These are phyloP conservation scores for Saturnispora ahearnii DNA, from an alignment of 805 yeast species.

Conservation along the genomic window DNA sequence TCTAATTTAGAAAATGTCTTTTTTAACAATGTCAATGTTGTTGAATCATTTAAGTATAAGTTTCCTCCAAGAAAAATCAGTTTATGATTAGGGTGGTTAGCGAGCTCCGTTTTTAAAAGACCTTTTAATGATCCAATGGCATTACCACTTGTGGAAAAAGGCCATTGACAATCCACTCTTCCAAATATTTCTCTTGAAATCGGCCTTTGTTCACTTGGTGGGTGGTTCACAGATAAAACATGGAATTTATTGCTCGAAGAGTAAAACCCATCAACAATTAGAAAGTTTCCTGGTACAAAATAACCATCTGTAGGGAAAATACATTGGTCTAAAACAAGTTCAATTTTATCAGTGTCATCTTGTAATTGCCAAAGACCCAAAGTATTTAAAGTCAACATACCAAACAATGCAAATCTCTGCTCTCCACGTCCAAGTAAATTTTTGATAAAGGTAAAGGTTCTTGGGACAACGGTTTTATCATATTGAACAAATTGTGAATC, in stretches of 20 bases:
- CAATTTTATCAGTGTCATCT: slow-evolving; percentile 70
- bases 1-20: slow-evolving; percentile 52
- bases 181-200: slow-evolving; percentile 65
- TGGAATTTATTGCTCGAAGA: slow-evolving; percentile 62
- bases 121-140: slow-evolving; percentile 52
- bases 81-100: slow-evolving; percentile 41
- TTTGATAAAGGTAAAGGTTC: slow-evolving; percentile 59
- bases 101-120: slow-evolving; percentile 42
- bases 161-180: slow-evolving; percentile 51
- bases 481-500: not conserved
- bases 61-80: slow-evolving; percentile 71
- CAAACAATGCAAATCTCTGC: slow-evolving; percentile 64
- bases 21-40: slow-evolving; percentile 52
- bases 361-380: slow-evolving; percentile 69
- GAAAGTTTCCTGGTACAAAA: slow-evolving; percentile 66
- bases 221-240: slow-evolving; percentile 72
- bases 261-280: slow-evolving; percentile 79
- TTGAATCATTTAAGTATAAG: slow-evolving; percentile 51
- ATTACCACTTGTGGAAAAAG: slow-evolving; percentile 31
- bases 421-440: slow-evolving; percentile 83
- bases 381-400: slow-evolving; percentile 54
- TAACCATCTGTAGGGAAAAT: slow-evolving; percentile 56
- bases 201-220: slow-evolving; percentile 75
- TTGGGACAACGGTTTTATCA: slow-evolving; percentile 9
- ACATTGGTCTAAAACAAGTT: slow-evolving; percentile 55